Evolutionary conservation across 2,329 filamentous ascomycete genomes (phyloP).

Genomic region (Colletotrichum abscissum): DNA sequence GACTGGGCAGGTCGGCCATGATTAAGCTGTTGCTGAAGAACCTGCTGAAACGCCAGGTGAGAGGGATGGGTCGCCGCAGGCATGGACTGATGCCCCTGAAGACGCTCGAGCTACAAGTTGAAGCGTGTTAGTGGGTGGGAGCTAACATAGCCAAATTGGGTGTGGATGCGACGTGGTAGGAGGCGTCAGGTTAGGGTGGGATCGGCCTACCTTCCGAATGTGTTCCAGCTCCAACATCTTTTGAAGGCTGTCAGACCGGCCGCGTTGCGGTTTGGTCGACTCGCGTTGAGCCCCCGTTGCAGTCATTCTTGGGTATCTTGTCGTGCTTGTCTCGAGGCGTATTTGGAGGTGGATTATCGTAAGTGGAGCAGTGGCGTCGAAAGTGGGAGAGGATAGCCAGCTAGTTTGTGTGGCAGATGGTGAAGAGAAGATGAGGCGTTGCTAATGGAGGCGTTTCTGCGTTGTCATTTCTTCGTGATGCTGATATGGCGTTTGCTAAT

Average conservation of each 20-base stretch:
- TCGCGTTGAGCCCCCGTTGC: conserved; percentile 8
- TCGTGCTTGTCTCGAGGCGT: not conserved
- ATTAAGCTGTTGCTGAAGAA: conserved; percentile 30
- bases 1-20: conserved; percentile 10
- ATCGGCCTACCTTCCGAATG: conserved; percentile 62
- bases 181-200: conserved; percentile 21
- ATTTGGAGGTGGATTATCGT: conserved; percentile 9
- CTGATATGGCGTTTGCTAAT: conserved; percentile 14
- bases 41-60: conserved; percentile 32
- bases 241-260: conserved; percentile 56
- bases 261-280: not conserved
- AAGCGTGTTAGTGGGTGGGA: conserved; percentile 30
- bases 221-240: conserved; percentile 71
- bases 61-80: conserved; percentile 22
- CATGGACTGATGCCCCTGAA: conserved; percentile 32
- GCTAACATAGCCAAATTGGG: conserved; percentile 25
- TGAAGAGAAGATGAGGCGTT: conserved; percentile 7
- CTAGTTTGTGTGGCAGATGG: conserved; percentile 13
- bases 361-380: conserved; percentile 21
- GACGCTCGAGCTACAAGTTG: conserved; percentile 35
- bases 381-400: not conserved
- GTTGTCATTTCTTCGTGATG: conserved; percentile 14
- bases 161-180: conserved; percentile 4
- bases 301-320: conserved; percentile 18
- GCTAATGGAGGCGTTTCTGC: conserved; percentile 15